Evolutionary conservation across 805 yeast genomes (phyloP), one percentile per base, ranked within the genome.

Genomic region (Pichia kluyveri): DNA sequence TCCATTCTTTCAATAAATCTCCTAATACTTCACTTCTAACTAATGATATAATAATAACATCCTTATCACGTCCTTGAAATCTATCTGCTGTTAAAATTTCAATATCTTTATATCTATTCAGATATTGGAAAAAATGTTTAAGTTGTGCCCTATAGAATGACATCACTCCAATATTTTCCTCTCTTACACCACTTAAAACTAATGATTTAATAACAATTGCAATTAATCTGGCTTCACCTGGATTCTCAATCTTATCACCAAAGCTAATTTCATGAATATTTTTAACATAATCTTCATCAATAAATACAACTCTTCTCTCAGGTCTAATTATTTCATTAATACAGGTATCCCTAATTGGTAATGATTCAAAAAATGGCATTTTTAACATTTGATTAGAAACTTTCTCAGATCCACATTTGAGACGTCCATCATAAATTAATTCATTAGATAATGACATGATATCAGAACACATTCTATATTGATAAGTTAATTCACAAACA

Each of bases 61-160:
- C 91, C 58, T 91, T 93, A 64, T 93, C 99, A 48, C 97, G 74
- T 0, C 99, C 99, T 66, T 93, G 99, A 58, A 85, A 91, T 59
- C 84, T 87, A 64, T 93, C 99, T 0, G 97, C 98, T 0, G 99
- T 93, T 48, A 91, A 69, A 32, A 86, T 73, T 55, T 93, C 98
- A 31, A 93, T 65, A 0, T 70, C 75, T 9, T 68, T 43, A 31
- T 34, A 45, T 61, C 26, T 65, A 56, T 15, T 53, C 60, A 39
- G 50, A 56, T 61, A 23, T 57, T 55, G 38, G 51, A 57, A 55
- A 40, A 84, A 65, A n/a, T 73, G 60, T 32, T 73, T 60, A 32
- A 89, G 64, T 60, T 93, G 99, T 0, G 90, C 87, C 38, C 95
- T 71, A 63, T 93, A 91, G 46, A 88, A 78, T 0, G 98, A 82